Percentiles rank a stretch among this genome's conserved stretches.
Conservation (phyloP, 2,329 filamentous ascomycete species). For the Ciborinia camelliae region DNA sequence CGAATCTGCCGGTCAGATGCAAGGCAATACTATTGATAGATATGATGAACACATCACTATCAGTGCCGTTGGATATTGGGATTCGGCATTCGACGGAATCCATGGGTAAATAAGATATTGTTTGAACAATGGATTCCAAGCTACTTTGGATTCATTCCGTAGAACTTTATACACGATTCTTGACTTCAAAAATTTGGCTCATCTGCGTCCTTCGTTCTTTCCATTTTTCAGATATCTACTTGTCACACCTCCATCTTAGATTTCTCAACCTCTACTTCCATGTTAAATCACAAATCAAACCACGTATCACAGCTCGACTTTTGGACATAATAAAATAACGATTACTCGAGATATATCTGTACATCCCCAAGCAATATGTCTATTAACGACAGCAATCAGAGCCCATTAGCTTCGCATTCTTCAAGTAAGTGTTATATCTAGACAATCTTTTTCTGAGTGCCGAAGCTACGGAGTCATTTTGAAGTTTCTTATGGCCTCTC, state of each 20-base stretch:
- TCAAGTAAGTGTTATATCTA: neutral
- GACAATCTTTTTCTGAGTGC: neutral
- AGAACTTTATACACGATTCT: neutral
- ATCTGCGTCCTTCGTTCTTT: neutral
- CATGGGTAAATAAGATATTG: too few relatives aligned
- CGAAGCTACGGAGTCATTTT: neutral
- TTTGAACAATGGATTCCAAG: neutral
- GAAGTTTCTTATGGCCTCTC: too few relatives aligned
- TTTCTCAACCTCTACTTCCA: too few relatives aligned
- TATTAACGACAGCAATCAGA: neutral
- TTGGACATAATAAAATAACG: neutral
- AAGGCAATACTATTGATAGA: neutral
- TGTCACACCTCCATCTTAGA: neutral
- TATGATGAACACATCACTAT: neutral
- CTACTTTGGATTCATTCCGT: too few relatives aligned
- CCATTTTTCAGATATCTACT: neutral
- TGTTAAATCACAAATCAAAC: neutral
- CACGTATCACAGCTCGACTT: neutral
- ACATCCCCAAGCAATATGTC: neutral
- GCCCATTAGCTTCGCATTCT: neutral
- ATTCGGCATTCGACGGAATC: neutral
- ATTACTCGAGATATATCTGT: neutral
- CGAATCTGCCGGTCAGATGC: neutral
- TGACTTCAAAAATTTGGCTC: too few relatives aligned
- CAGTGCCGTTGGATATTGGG: neutral